Evolutionary conservation across 1,284 basidiomycete species (phyloP).

Genomic region (Tetrapyrgos nigripes): DNA sequence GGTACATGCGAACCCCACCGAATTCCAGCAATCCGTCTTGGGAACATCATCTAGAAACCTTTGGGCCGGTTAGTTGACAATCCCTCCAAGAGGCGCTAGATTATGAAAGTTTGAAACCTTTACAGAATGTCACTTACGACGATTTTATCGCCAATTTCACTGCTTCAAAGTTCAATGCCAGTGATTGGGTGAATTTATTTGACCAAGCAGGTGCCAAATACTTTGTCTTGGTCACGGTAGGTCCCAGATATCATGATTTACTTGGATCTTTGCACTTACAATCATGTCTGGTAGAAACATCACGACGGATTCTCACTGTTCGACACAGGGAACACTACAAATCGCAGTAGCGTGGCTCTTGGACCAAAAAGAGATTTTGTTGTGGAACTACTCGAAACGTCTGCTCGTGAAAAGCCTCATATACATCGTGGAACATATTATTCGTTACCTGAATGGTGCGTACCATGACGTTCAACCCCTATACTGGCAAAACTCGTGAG

Average conservation of each 20-base stretch:
- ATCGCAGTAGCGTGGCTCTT: slow-evolving; percentile 54
- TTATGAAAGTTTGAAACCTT: neutral
- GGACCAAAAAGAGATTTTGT: slow-evolving; percentile 61
- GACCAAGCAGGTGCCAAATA: slow-evolving; percentile 65
- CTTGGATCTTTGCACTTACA: neutral
- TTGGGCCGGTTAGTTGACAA: slow-evolving; percentile 45
- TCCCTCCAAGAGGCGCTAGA: neutral
- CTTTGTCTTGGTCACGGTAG: slow-evolving; percentile 62
- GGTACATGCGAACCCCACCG: slow-evolving; percentile 45
- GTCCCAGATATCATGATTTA: slow-evolving; percentile 14
- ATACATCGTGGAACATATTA: slow-evolving; percentile 59
- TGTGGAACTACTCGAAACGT: slow-evolving; percentile 56
- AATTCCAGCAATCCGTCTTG: slow-evolving; percentile 47
- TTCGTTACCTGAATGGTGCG: slow-evolving; percentile 56
- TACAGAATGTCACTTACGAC: slow-evolving; percentile 57
- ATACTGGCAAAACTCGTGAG: neutral
- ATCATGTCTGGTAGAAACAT: slow-evolving; percentile 44
- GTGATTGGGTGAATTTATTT: slow-evolving; percentile 60
- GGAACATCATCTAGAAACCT: slow-evolving; percentile 55
- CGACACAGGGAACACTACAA: slow-evolving; percentile 56
- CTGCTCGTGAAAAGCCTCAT: slow-evolving; percentile 54
- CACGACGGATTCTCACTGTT: slow-evolving; percentile 60
- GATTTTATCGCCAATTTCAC: slow-evolving; percentile 63
- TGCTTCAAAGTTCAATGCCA: slow-evolving; percentile 57
- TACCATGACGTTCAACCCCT: too few species aligned